These are phyloP conservation scores for Phycomyces nitens DNA, from an alignment of 192 early-diverging fungal species.

Conservation along the genomic window DNA sequence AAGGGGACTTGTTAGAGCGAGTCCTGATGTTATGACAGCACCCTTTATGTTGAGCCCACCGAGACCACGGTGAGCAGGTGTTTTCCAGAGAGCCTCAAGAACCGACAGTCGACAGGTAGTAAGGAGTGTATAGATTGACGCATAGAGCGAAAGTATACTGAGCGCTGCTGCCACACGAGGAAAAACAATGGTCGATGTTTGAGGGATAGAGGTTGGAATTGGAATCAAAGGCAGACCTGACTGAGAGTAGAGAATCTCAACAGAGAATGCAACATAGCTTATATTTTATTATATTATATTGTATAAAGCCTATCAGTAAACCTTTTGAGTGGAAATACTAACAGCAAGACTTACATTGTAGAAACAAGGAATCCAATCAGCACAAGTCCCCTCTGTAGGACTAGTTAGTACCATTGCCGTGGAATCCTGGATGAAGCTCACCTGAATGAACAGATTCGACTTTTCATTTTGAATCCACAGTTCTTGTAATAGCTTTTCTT, in stretches of 20 bases:
- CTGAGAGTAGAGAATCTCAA: neutral
- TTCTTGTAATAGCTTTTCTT: conserved; percentile 8
- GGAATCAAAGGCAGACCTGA: neutral
- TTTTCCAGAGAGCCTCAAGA: neutral
- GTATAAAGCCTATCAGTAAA: conserved; percentile 2
- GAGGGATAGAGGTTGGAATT: neutral
- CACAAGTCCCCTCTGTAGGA: conserved; percentile 4
- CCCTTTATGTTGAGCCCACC: neutral
- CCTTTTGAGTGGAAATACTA: no score
- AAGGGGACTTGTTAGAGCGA: conserved; percentile 1
- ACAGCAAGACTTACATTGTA: neutral
- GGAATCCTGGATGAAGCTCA: neutral
- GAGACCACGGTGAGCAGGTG: conserved; percentile 1
- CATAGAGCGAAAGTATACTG: neutral
- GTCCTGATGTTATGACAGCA: neutral
- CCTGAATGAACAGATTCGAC: conserved; percentile 17
- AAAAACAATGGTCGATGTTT: neutral
- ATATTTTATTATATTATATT: no score
- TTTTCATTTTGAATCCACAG: conserved; percentile 13
- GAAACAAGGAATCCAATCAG: conserved; percentile 3
- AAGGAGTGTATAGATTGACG: neutral
- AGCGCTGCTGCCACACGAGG: neutral
- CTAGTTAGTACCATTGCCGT: neutral
- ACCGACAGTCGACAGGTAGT: neutral
- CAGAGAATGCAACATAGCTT: neutral